Base-by-base conservation (phyloP, 257 asterid genomes). In the Primulina eburnea region DNA sequence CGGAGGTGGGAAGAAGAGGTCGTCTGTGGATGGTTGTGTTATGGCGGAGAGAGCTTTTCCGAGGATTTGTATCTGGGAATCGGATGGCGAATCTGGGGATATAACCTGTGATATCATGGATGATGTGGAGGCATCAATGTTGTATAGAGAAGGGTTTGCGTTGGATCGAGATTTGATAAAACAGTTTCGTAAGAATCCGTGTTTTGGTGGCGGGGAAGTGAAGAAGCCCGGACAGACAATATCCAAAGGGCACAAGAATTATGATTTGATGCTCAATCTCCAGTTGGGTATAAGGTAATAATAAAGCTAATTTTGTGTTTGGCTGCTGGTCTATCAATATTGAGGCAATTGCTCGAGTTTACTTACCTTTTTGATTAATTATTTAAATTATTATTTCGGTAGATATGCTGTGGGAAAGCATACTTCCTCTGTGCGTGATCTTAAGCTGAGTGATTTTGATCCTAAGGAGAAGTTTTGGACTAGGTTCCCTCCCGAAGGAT, bases 41-140 rank as follows among this genome's bases (percentile, higher is more conserved):
- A 47, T 72, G 70, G 74, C 75, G 4, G 98, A 86, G 52, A 83
- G 86, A 80, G 83, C 76, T 63, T 89, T 89, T 50, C 97, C 97
- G 0, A 81, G 97, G 73, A 86, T 94, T 43, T 94, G 97, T 72
- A 88, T 94, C 17, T 94, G 99, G 99, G 99, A 94, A 67, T 91
- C 97, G 1, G 99, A 94, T 43, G 99, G 97, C 0, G 98, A 88
- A 67, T 98, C 89, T 2, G 99, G 98, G 64, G 98, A 94, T 76
- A 94, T 94, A 63, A 94, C 99, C 14, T 94, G 99, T 75, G 98
- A 94, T 78, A 92, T 94, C 52, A 65, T 94, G 29, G 98, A 91
- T 86, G 85, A 85, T 68, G 88, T 82, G 53, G 97, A 91, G 77
- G 97, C 98, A 0, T 84, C 95, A 14, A 76, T 82, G 93, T 38